A percentile compares a stretch with the other conserved stretches of the same genome.
Conservation (phyloP, 306 rosid species). For the Hippophae rhamnoides region DNA sequence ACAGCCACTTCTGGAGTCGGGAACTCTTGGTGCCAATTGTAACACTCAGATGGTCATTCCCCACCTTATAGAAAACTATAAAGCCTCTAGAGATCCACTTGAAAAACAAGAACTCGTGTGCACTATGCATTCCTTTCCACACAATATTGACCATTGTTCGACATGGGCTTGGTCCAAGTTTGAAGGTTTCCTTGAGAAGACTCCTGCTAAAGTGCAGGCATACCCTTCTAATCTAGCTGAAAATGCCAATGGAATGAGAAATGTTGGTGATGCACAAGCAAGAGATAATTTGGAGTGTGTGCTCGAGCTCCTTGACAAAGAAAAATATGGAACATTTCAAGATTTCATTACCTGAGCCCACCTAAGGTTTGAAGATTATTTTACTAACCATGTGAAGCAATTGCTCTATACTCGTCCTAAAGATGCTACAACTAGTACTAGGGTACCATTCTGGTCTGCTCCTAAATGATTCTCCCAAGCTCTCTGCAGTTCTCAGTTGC, state of each 20-base stretch:
- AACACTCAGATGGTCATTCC: constrained; percentile 18
- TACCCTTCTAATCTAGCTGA: constrained; percentile 72
- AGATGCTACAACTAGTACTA: constrained; percentile 88
- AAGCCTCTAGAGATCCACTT: constrained; percentile 97
- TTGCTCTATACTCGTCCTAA: constrained; percentile 84
- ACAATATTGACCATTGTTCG: constrained; percentile 33
- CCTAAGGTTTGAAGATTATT: constrained; percentile 77
- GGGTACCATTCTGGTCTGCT: constrained; percentile 17
- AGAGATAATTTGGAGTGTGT: constrained; percentile 82
- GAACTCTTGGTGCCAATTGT: too few relatives aligned
- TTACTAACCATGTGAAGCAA: constrained; percentile 78
- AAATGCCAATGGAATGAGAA: constrained; percentile 53
- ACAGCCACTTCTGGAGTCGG: too few relatives aligned
- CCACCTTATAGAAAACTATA: constrained; percentile 89
- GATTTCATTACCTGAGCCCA: constrained; percentile 61
- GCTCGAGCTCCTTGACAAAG: too few relatives aligned
- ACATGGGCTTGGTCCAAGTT: constrained; percentile 99
- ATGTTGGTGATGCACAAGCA: constrained; percentile 93
- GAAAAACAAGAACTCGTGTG: constrained; percentile 99
- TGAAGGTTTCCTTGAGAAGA: constrained; percentile 95
- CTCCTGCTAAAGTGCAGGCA: constrained; percentile 85
- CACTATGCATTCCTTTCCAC: constrained; percentile 83
- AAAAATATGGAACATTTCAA: too few relatives aligned
- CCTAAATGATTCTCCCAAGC: constrained; percentile 92
- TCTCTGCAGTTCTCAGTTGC: constrained; percentile 63